Percentiles rank a stretch among this genome's conserved stretches.
Conservation (phyloP, 83 land plant species). For the Thuja plicata region DNA sequence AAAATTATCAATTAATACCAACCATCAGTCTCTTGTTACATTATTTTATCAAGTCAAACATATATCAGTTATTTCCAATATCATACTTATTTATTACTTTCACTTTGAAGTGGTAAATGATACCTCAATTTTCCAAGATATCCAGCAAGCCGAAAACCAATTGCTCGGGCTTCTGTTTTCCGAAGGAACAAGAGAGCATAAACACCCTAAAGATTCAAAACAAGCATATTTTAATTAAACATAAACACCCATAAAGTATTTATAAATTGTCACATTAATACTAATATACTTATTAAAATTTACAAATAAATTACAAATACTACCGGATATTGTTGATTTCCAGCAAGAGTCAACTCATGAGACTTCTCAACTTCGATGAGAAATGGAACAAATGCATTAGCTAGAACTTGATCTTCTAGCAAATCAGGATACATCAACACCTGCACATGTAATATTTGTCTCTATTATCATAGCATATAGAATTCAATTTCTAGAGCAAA, state of each 20-base stretch:
- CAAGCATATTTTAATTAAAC: not conserved
- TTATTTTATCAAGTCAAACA: not conserved
- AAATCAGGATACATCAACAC: constrained; percentile 74
- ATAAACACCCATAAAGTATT: not conserved
- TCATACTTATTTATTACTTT: not conserved
- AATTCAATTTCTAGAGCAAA: not conserved
- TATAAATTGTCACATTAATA: not conserved
- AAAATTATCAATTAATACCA: not conserved
- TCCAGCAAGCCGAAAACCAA: constrained; percentile 75
- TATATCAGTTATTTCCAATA: not conserved
- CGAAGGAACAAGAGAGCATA: constrained; percentile 80
- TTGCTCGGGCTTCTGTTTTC: constrained; percentile 62
- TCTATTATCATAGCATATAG: not conserved
- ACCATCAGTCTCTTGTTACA: not conserved
- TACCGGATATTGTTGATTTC: constrained; percentile 90
- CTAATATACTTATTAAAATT: not conserved
- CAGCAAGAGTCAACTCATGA: constrained; percentile 72
- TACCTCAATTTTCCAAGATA: constrained; percentile 78
- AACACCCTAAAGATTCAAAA: constrained; percentile 68
- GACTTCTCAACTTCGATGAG: constrained; percentile 69
- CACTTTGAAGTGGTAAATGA: not conserved
- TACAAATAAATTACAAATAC: constrained; percentile 4
- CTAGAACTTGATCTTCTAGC: constrained; percentile 77
- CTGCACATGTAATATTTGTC: constrained; percentile 36
- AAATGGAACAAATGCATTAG: constrained; percentile 61